A percentile compares a stretch with the other conserved stretches of the same genome.
phyloP scores from a whole-genome alignment of 495 filamentous ascomycete genomes.

The Penicillium steckii region DNA sequence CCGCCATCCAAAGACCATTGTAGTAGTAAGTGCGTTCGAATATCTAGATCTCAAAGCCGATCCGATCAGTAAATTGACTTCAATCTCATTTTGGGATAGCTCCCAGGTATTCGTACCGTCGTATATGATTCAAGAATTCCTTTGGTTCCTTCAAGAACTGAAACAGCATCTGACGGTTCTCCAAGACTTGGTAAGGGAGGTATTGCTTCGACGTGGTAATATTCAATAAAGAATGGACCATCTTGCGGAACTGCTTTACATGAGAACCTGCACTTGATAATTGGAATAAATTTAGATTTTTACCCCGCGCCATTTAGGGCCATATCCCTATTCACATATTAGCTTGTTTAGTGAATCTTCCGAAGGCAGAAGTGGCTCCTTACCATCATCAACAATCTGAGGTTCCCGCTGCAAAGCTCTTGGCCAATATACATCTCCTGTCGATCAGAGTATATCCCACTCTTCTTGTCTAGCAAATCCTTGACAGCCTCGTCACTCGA shows the following conservation, averaged over 20 bases:
- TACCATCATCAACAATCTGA: constrained; percentile 36
- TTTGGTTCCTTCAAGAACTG: constrained; percentile 31
- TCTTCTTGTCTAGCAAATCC: constrained; percentile 59
- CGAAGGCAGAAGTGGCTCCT: not conserved
- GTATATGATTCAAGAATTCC: constrained; percentile 47
- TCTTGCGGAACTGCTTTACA: constrained; percentile 23
- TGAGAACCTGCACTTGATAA: not conserved
- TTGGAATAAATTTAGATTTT: not conserved
- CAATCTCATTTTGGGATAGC: not conserved
- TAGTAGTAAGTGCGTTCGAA: constrained; percentile 53
- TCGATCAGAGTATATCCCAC: constrained; percentile 61
- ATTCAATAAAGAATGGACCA: constrained; percentile 34
- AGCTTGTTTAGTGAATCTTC: not conserved
- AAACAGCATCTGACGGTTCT: constrained; percentile 31
- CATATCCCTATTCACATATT: constrained; percentile 17
- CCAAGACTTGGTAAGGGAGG: constrained; percentile 41
- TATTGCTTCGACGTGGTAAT: constrained; percentile 34
- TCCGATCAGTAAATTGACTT: not conserved
- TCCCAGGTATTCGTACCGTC: constrained; percentile 9
- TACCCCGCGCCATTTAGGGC: constrained; percentile 25
- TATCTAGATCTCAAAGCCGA: constrained; percentile 29
- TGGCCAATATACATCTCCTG: constrained; percentile 46
- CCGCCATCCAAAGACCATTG: constrained; percentile 56
- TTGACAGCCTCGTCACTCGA: constrained; percentile 54
- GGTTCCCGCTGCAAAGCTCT: constrained; percentile 30